phyloP scores from a whole-genome alignment of 2,329 filamentous ascomycete species.

The Ceratocystis lukuohia region DNA sequence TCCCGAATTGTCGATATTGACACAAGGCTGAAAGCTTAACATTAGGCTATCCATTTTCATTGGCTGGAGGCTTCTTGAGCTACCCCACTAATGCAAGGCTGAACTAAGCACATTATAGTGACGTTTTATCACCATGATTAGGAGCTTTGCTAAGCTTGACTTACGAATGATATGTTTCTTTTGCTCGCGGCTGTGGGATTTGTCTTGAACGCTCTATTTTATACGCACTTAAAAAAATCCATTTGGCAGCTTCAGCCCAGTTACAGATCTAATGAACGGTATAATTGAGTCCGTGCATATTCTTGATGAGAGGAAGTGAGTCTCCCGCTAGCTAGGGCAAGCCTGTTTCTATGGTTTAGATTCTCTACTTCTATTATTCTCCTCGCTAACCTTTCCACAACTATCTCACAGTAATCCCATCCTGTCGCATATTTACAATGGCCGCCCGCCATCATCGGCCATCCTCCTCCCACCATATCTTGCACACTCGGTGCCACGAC shows the following conservation, averaged over 20 bases:
- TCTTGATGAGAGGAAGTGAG: constrained; percentile 87
- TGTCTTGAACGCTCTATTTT: not conserved
- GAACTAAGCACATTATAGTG: not conserved
- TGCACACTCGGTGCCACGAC: constrained; percentile 64
- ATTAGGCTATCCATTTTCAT: not conserved
- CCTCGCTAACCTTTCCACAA: not conserved
- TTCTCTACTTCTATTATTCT: no score
- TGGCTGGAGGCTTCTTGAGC: not conserved
- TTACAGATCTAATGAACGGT: constrained; percentile 51
- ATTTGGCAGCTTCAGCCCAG: not conserved
- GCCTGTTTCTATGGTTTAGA: not conserved
- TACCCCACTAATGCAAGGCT: constrained; percentile 3
- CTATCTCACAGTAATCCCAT: constrained; percentile 53
- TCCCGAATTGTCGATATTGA: not conserved
- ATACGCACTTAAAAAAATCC: not conserved
- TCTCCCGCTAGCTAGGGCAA: constrained; percentile 11
- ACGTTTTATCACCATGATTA: not conserved
- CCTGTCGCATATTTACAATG: constrained; percentile 78
- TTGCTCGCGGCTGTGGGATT: not conserved
- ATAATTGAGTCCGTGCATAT: constrained; percentile 93
- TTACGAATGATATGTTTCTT: not conserved
- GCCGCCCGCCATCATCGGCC: constrained; percentile 61
- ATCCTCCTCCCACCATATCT: constrained; percentile 78
- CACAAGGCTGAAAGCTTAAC: not conserved
- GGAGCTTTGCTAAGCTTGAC: not conserved